A percentile compares a stretch with the other conserved stretches of the same genome.
phyloP scores from a whole-genome alignment of 2,329 filamentous ascomycete species.

The Huntiella decipiens region DNA sequence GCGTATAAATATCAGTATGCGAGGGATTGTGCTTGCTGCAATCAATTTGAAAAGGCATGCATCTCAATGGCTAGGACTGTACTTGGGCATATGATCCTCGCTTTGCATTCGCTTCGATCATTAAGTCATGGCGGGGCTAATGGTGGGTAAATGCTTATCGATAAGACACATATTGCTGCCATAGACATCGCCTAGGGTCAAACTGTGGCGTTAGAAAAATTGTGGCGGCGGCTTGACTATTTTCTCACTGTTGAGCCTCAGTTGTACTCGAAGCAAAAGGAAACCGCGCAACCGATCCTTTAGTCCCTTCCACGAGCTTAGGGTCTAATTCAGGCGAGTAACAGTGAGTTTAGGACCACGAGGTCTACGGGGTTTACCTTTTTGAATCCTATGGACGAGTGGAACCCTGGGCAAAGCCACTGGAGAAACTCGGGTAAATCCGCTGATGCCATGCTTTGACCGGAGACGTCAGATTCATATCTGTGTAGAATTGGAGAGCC shows the following conservation, averaged over 20 bases:
- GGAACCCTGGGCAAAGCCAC: not conserved
- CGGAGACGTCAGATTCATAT: too few species aligned
- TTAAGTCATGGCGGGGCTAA: not conserved
- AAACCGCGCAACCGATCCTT: constrained; percentile 10
- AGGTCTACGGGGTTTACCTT: too few species aligned
- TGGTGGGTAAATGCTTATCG: constrained; percentile 1
- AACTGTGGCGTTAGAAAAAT: not conserved
- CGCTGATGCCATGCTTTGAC: not conserved
- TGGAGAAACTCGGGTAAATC: constrained; percentile 1
- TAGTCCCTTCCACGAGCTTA: constrained; percentile 7
- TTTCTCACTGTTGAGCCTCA: not conserved
- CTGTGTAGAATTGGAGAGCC: too few species aligned
- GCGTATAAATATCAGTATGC: not conserved
- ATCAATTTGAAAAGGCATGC: not conserved
- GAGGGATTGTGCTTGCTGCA: not conserved
- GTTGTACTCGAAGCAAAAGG: not conserved
- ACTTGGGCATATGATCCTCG: not conserved
- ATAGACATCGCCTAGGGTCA: not conserved
- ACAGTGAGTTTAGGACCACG: not conserved
- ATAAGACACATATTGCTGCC: not conserved
- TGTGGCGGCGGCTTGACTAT: not conserved
- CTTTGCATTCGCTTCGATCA: not conserved
- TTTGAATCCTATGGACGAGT: not conserved
- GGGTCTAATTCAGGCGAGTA: not conserved
- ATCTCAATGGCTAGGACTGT: not conserved